These are phyloP conservation scores for Dichotomopilus funicola DNA, from an alignment of 2,329 filamentous ascomycete species.

Conservation along the genomic window DNA sequence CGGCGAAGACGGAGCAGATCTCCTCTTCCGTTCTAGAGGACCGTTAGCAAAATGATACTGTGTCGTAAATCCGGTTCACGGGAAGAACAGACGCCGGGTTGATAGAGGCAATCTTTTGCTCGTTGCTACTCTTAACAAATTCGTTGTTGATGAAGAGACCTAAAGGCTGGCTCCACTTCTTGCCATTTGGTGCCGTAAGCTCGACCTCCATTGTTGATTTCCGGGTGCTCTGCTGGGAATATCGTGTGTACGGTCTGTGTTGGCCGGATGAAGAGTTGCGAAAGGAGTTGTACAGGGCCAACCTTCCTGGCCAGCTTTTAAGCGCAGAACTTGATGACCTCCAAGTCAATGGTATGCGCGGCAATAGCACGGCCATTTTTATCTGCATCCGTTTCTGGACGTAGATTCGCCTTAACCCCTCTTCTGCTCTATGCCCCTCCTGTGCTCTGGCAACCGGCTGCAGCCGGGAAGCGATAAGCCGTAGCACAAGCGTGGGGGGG, in stretches of 20 bases:
- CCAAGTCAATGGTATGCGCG: slow-evolving; percentile 1
- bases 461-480: slow-evolving; percentile 1
- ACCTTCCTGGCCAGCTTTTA: background rate
- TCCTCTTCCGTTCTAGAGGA: slow-evolving; percentile 49
- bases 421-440: slow-evolving; percentile 11
- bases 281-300: background rate
- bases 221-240: background rate
- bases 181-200: slow-evolving; percentile 69
- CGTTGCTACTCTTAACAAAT: slow-evolving; percentile 61
- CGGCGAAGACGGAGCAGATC: slow-evolving; percentile 66
- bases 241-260: background rate
- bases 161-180: slow-evolving; percentile 62
- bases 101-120: slow-evolving; percentile 57
- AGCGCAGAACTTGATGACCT: background rate
- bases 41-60: background rate
- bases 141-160: slow-evolving; percentile 84
- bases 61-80: background rate
- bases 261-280: slow-evolving; percentile 14
- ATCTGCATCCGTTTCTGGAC: slow-evolving; percentile 5
- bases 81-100: slow-evolving; percentile 56
- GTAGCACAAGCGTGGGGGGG: slow-evolving; percentile 7
- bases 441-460: background rate
- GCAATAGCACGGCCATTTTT: slow-evolving; percentile 10
- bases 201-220: slow-evolving; percentile 39
- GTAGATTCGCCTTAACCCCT: background rate